Conservation (phyloP, 352 stramenopile species). For the Globisporangium paroecandrum region DNA sequence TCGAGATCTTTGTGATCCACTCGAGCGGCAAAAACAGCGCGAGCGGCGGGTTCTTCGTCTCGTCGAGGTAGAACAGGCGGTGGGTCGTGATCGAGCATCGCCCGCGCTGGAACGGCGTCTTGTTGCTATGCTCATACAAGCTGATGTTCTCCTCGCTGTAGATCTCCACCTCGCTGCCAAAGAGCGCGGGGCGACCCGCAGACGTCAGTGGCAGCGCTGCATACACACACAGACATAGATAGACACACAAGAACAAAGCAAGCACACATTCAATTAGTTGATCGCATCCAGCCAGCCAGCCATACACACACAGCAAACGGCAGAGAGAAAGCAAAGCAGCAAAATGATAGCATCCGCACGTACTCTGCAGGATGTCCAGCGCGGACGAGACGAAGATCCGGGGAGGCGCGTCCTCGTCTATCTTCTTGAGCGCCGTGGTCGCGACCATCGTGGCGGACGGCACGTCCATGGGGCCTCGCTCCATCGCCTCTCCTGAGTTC, state of each 20-base stretch:
- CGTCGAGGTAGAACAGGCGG: conserved; percentile 80
- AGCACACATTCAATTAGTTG: neutral
- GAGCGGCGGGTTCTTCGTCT: conserved; percentile 41
- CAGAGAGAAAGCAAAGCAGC: conserved; percentile 2
- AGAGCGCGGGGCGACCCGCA: conserved; percentile 67
- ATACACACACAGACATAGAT: neutral
- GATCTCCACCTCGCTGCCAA: conserved; percentile 82
- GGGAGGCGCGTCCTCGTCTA: conserved; percentile 4
- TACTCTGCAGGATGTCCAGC: conserved; percentile 70
- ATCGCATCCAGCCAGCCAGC: neutral
- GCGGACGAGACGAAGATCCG: conserved; percentile 27
- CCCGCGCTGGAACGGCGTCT: conserved; percentile 65
- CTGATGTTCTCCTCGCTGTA: conserved; percentile 84
- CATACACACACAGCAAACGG: neutral
- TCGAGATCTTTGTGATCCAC: conserved; percentile 64
- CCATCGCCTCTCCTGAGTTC: neutral
- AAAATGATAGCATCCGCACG: conserved; percentile 4
- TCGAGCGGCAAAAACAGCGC: conserved; percentile 71
- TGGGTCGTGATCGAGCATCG: conserved; percentile 82
- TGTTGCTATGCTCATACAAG: conserved; percentile 78
- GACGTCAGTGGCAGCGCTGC: conserved; percentile 67
- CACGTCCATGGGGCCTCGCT: conserved; percentile 7
- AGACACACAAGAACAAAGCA: neutral
- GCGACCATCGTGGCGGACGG: neutral
- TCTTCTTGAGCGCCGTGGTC: conserved; percentile 13